A percentile compares a stretch with the other conserved stretches of the same genome.
These are phyloP conservation scores for Neofusicoccum parvum DNA, from an alignment of 2,329 filamentous ascomycete species.

Conservation along the genomic window DNA sequence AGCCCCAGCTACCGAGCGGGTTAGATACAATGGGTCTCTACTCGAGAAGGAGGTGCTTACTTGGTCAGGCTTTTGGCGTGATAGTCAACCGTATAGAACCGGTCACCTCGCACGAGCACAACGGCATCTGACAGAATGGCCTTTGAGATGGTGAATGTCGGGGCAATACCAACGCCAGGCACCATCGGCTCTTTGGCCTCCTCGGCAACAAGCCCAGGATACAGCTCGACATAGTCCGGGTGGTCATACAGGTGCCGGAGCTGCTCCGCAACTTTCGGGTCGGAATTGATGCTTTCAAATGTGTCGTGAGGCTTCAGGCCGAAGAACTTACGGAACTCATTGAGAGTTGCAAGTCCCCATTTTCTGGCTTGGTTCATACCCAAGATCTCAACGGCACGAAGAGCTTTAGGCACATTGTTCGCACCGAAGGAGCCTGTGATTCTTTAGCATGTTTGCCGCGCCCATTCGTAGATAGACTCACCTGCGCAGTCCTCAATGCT, in stretches of 20 bases:
- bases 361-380: conserved; percentile 74
- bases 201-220: conserved; percentile 76
- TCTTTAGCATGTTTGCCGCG: background rate
- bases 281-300: conserved; percentile 82
- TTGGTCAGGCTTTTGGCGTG: conserved; percentile 70
- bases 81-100: conserved; percentile 74
- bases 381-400: conserved; percentile 75
- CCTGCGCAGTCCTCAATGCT: conserved; percentile 64
- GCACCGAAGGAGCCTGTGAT: conserved; percentile 49
- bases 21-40: background rate
- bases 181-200: conserved; percentile 71
- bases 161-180: conserved; percentile 69
- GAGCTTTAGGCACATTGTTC: conserved; percentile 70
- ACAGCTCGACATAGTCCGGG: conserved; percentile 74
- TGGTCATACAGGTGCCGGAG: conserved; percentile 66
- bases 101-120: conserved; percentile 71
- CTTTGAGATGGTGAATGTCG: conserved; percentile 74
- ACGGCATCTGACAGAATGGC: conserved; percentile 77
- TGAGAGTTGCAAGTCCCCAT: conserved; percentile 77
- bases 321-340: conserved; percentile 82
- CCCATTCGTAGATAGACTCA: background rate
- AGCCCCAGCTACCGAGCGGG: conserved; percentile 62
- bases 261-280: conserved; percentile 67
- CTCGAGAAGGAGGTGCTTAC: conserved; percentile 6
- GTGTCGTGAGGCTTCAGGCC: conserved; percentile 73